These are phyloP conservation scores for Xylariales sp. DNA, from an alignment of 2,329 filamentous ascomycete genomes.

Conservation along the genomic window DNA sequence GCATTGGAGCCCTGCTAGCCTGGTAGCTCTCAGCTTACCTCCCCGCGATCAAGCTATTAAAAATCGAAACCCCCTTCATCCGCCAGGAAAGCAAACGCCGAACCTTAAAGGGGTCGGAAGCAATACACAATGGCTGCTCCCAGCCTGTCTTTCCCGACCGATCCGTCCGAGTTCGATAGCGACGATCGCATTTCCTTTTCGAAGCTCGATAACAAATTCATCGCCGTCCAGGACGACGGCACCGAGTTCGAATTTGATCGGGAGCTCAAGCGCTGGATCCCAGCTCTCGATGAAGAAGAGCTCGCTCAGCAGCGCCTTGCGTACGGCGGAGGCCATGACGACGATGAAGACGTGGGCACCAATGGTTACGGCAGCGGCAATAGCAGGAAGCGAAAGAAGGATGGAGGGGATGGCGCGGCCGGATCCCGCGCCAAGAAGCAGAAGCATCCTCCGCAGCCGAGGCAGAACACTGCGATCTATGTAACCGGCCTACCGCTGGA, in stretches of 20 bases:
- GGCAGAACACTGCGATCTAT: slow-evolving; percentile 85
- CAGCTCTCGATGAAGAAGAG: slow-evolving; percentile 43
- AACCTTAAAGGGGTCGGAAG: too few species aligned
- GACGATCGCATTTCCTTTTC: slow-evolving; percentile 86
- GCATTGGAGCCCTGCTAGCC: too few species aligned
- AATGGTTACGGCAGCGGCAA: too few species aligned
- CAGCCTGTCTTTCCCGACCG: slow-evolving; percentile 44
- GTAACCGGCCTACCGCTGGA: slow-evolving; percentile 83
- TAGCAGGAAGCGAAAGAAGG: slow-evolving; percentile 34
- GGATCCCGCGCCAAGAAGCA: slow-evolving; percentile 44
- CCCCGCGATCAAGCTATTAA: too few species aligned
- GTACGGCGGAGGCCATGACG: slow-evolving; percentile 27
- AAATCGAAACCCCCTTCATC: too few species aligned
- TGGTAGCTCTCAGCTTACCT: too few species aligned
- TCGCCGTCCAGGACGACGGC: slow-evolving; percentile 80
- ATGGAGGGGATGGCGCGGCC: slow-evolving; percentile 21
- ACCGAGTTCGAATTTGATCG: slow-evolving; percentile 81
- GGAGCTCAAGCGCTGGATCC: slow-evolving; percentile 69
- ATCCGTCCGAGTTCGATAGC: slow-evolving; percentile 65
- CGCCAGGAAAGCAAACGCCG: too few species aligned
- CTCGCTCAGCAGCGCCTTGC: slow-evolving; percentile 26
- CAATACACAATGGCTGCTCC: slow-evolving; percentile 10
- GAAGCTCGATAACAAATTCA: slow-evolving; percentile 74
- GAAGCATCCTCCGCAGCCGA: slow-evolving; percentile 44
- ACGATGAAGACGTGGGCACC: slow-evolving; percentile 24